phyloP scores from a whole-genome alignment of 345 rosid species.

The Camelina hispida region DNA sequence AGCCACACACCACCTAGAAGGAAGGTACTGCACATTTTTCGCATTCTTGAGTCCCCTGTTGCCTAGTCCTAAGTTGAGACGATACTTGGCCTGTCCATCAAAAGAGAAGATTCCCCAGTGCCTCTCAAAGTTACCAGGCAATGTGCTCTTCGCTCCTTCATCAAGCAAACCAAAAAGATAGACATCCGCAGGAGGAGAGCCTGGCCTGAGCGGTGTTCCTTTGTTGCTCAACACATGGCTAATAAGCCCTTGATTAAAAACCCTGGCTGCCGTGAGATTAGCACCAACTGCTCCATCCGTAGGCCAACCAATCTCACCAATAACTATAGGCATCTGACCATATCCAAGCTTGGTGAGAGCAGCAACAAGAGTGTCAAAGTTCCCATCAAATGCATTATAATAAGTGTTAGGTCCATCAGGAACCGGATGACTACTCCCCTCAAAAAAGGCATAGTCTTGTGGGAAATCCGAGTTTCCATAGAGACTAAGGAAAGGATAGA shows the following conservation, averaged over 20 bases:
- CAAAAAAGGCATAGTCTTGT: conserved; percentile 90
- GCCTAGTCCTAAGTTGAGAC: conserved; percentile 79
- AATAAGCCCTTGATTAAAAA: conserved; percentile 89
- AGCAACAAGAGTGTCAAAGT: conserved; percentile 86
- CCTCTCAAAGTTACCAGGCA: conserved; percentile 94
- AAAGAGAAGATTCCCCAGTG: conserved; percentile 98
- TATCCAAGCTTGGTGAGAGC: conserved; percentile 86
- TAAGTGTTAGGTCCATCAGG: conserved; percentile 80
- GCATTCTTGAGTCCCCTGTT: conserved; percentile 73
- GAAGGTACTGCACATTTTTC: conserved; percentile 73
- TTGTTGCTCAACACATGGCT: conserved; percentile 67
- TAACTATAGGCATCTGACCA: conserved; percentile 85
- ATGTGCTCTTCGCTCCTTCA: conserved; percentile 82
- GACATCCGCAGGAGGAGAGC: conserved; percentile 72
- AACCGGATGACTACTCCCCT: conserved; percentile 82
- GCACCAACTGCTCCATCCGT: conserved; percentile 84
- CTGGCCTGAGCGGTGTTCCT: conserved; percentile 94
- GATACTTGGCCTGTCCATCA: conserved; percentile 95
- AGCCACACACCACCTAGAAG: conserved; percentile 95
- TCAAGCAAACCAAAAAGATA: conserved; percentile 91
- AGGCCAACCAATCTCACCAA: conserved; percentile 99
- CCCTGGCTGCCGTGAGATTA: conserved; percentile 81
- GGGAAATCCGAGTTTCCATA: conserved; percentile 92
- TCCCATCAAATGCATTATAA: conserved; percentile 91
- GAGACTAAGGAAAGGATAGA: conserved; percentile 94